Percentiles rank a stretch among this genome's conserved stretches.
Conservation (phyloP, 2,329 filamentous ascomycete species). For the Zelopaecilomyces penicillatus region DNA sequence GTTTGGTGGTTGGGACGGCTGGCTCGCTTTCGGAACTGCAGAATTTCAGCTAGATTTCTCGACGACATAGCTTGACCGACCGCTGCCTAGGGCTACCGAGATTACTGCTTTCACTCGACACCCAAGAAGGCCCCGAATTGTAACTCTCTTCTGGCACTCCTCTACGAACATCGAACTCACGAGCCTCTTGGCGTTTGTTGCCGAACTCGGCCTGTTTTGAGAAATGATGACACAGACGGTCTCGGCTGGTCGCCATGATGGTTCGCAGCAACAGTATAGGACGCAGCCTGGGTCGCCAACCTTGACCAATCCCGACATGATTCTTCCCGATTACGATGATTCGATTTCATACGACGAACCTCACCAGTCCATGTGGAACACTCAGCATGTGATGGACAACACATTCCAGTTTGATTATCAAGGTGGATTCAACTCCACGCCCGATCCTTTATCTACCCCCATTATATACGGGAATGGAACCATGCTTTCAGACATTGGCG, state of each 20-base stretch:
- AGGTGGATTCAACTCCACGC: slow-evolving; percentile 29
- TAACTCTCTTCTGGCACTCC: too few relatives aligned
- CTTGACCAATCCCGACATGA: slow-evolving; percentile 90
- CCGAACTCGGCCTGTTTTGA: neutral
- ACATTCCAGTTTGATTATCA: slow-evolving; percentile 36
- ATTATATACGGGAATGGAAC: slow-evolving; percentile 64
- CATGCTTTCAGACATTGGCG: slow-evolving; percentile 58
- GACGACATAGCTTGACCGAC: too few relatives aligned
- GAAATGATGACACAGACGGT: slow-evolving; percentile 24
- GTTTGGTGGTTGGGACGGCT: too few relatives aligned
- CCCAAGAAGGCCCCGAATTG: too few relatives aligned
- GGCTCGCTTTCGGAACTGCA: too few relatives aligned
- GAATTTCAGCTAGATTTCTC: too few relatives aligned
- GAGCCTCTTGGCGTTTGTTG: too few relatives aligned
- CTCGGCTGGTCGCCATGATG: slow-evolving; percentile 18
- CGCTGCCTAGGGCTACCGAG: too few relatives aligned
- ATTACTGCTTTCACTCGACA: too few relatives aligned
- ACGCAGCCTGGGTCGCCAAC: slow-evolving; percentile 67
- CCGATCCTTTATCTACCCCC: slow-evolving; percentile 46
- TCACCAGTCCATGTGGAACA: slow-evolving; percentile 45
- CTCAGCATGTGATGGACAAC: slow-evolving; percentile 27
- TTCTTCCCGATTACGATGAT: slow-evolving; percentile 67
- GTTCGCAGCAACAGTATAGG: slow-evolving; percentile 29
- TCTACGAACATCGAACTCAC: too few relatives aligned
- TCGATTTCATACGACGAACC: slow-evolving; percentile 45